Conservation (phyloP, 164 flowering plant species). For the Dillenia suffruticosa region DNA sequence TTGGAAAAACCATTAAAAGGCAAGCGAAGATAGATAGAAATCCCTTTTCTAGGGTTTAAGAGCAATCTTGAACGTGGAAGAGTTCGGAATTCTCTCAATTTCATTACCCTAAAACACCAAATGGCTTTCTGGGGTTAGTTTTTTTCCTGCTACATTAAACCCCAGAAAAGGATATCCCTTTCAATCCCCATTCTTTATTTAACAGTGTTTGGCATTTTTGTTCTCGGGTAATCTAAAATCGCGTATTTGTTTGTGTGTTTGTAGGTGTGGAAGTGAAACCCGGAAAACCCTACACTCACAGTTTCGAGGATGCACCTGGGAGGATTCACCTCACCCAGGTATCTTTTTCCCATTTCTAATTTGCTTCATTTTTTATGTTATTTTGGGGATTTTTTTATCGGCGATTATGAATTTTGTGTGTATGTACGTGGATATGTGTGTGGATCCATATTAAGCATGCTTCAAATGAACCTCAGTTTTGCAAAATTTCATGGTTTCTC, state of each 20-base stretch:
- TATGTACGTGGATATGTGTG: too few relatives aligned
- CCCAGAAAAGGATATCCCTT: not conserved
- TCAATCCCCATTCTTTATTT: not conserved
- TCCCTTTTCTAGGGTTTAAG: too few relatives aligned
- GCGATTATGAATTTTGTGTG: not conserved
- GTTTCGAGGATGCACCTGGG: slow-evolving; percentile 35
- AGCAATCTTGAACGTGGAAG: too few relatives aligned
- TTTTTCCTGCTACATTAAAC: not conserved
- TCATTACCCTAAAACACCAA: not conserved
- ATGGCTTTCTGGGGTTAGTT: slow-evolving; percentile 28
- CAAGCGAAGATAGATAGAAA: too few relatives aligned
- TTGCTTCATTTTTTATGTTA: not conserved
- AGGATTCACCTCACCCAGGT: slow-evolving; percentile 83
- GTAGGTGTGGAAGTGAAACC: slow-evolving; percentile 84
- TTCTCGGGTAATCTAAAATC: not conserved
- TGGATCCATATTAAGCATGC: too few relatives aligned
- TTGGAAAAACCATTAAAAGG: too few relatives aligned
- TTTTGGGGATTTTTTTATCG: not conserved
- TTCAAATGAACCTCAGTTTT: too few relatives aligned
- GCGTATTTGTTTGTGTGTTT: slow-evolving; percentile 1
- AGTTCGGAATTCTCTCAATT: not conserved
- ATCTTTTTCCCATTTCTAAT: not conserved
- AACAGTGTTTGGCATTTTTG: not conserved
- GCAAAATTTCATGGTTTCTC: too few relatives aligned
- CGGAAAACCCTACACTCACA: slow-evolving; percentile 49